phyloP scores from a whole-genome alignment of 2,329 filamentous ascomycete genomes.

The Aspergillus fischeri region DNA sequence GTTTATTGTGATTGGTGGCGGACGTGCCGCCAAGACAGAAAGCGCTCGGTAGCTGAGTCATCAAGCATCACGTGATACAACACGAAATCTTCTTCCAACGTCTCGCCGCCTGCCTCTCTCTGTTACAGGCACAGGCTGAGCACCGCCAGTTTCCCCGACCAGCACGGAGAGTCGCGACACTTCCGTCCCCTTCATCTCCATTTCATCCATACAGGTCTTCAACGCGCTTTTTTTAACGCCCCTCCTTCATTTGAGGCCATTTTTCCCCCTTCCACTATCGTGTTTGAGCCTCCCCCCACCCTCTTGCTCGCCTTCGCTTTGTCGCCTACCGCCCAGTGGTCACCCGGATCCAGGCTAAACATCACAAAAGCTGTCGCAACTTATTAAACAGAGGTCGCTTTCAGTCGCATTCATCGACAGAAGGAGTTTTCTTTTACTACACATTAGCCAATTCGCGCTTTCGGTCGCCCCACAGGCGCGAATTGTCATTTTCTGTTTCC shows the following conservation, averaged over 20 bases:
- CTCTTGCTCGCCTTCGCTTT: conserved; percentile 17
- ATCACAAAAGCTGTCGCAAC: conserved; percentile 33
- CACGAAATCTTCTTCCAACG: conserved; percentile 32
- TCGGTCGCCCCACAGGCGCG: conserved; percentile 20
- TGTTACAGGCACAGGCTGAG: conserved; percentile 29
- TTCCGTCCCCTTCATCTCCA: conserved; percentile 37
- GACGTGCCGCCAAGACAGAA: background rate
- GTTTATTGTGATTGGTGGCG: background rate
- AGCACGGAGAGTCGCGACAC: conserved; percentile 34
- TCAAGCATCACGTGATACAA: conserved; percentile 20
- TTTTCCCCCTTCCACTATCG: conserved; percentile 15
- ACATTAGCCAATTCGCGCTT: conserved; percentile 18
- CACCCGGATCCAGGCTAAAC: conserved; percentile 21
- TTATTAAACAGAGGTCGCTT: conserved; percentile 23
- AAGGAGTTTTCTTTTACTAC: conserved; percentile 15
- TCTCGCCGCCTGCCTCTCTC: conserved; percentile 29
- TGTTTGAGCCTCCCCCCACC: conserved; percentile 12
- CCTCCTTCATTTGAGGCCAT: conserved; percentile 18
- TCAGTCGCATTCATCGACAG: conserved; percentile 24
- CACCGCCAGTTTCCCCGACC: conserved; percentile 36
- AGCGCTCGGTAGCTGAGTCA: conserved; percentile 23
- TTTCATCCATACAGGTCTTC: conserved; percentile 31
- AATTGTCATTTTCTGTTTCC: conserved; percentile 18
- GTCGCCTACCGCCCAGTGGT: conserved; percentile 17
- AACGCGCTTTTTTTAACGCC: conserved; percentile 31